Conservation (phyloP, 2,329 filamentous ascomycete genomes). For the Beauveria sp. region DNA sequence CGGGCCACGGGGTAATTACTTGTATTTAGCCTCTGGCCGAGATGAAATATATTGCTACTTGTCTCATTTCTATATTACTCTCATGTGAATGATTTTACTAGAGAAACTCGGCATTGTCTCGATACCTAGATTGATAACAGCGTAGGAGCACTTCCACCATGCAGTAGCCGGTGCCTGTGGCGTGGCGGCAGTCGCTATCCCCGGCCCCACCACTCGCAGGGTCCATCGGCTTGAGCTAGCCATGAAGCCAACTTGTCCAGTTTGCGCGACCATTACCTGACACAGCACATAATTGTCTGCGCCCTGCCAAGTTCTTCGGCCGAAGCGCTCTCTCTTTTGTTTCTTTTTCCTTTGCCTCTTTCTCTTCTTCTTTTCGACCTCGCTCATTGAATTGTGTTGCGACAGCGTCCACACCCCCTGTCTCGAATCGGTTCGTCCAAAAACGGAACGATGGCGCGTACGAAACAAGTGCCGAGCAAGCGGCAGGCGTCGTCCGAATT, state of each 20-base stretch:
- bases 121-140: not conserved
- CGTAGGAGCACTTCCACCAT: not conserved
- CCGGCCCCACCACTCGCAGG: slow-evolving; percentile 3
- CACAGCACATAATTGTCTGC: not conserved
- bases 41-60: slow-evolving; percentile 10
- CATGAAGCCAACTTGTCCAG: slow-evolving; percentile 10
- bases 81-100: not conserved
- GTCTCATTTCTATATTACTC: not conserved
- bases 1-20: slow-evolving; percentile 7
- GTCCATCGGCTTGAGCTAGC: not conserved
- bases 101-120: not conserved
- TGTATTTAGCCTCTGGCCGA: slow-evolving; percentile 10
- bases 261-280: not conserved
- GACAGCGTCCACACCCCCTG: not conserved
- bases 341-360: not conserved
- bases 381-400: not conserved
- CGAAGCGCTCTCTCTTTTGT: not conserved
- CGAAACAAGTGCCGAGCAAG: slow-evolving; percentile 61
- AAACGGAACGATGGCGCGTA: slow-evolving; percentile 54
- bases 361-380: not conserved
- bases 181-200: not conserved
- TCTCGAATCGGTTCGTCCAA: no score
- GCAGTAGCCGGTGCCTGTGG: not conserved
- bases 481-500: slow-evolving; percentile 61
- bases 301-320: not conserved